These are phyloP conservation scores for Sequoia sempervirens DNA, from an alignment of 75 land plant species.

Conservation along the genomic window DNA sequence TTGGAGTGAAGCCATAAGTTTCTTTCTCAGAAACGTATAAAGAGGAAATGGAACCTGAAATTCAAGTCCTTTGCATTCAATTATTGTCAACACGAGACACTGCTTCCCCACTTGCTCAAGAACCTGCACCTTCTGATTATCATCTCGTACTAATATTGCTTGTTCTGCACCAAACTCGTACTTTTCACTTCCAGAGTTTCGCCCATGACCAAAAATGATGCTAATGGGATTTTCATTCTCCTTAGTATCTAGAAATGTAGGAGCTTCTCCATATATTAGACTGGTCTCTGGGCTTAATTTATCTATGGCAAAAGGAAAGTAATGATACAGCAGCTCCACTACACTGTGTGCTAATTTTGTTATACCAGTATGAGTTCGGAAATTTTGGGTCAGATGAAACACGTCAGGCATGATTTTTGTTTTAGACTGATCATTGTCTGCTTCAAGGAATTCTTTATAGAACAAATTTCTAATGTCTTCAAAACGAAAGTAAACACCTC, in stretches of 20 bases:
- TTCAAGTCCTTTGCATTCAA: slow-evolving; percentile 71
- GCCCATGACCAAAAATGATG: slow-evolving; percentile 33
- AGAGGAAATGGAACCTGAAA: slow-evolving; percentile 37
- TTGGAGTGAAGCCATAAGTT: not conserved
- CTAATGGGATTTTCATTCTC: slow-evolving; percentile 37
- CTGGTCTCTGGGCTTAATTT: slow-evolving; percentile 46
- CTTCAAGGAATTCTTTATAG: slow-evolving; percentile 44
- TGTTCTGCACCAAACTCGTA: slow-evolving; percentile 68
- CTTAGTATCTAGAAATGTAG: slow-evolving; percentile 43
- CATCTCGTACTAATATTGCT: slow-evolving; percentile 67
- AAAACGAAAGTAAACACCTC: slow-evolving; percentile 67
- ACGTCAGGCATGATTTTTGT: slow-evolving; percentile 21
- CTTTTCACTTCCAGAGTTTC: not conserved
- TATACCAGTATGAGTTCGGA: slow-evolving; percentile 62
- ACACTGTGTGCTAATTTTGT: slow-evolving; percentile 53
- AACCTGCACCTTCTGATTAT: slow-evolving; percentile 22
- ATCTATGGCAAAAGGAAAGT: slow-evolving; percentile 57
- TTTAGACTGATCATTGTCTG: not conserved
- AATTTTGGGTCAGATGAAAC: slow-evolving; percentile 48
- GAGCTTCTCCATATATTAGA: slow-evolving; percentile 53
- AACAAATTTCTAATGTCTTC: slow-evolving; percentile 56
- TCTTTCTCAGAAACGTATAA: not conserved
- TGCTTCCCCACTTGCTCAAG: slow-evolving; percentile 34
- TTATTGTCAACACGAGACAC: slow-evolving; percentile 63
- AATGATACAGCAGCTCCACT: slow-evolving; percentile 36